These are phyloP conservation scores for Lyophyllum semitale DNA, from an alignment of 768 basidiomycete species.

Conservation along the genomic window DNA sequence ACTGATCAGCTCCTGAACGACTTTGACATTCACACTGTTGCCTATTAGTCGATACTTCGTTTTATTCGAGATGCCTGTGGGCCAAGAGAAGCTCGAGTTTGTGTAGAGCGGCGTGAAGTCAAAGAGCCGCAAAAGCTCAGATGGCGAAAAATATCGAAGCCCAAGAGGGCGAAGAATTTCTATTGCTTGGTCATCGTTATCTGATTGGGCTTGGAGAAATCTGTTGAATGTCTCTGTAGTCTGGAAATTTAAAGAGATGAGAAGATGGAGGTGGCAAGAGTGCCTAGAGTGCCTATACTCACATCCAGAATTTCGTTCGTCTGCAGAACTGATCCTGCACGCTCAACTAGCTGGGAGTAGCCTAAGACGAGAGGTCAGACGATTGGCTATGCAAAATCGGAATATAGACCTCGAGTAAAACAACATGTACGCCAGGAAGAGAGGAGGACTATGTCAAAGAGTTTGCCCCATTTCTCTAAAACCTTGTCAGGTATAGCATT, in stretches of 20 bases:
- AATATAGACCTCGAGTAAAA: conserved; percentile 70
- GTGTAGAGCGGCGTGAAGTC: conserved; percentile 43
- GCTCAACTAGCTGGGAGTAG: conserved; percentile 76
- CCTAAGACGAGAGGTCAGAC: conserved; percentile 37
- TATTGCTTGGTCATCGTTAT: conserved; percentile 44
- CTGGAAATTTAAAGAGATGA: conserved; percentile 34
- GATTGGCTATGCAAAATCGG: background rate
- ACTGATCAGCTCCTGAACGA: conserved; percentile 61
- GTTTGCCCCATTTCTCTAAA: conserved; percentile 71
- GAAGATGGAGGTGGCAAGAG: background rate
- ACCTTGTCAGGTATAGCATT: conserved; percentile 60
- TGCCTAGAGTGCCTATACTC: conserved; percentile 12
- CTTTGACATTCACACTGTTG: conserved; percentile 80
- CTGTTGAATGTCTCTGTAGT: conserved; percentile 58
- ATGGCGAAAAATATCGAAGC: conserved; percentile 76
- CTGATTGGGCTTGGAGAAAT: conserved; percentile 49
- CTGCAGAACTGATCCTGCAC: conserved; percentile 78
- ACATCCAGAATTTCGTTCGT: conserved; percentile 69
- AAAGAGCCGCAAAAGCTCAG: conserved; percentile 71
- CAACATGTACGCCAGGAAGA: conserved; percentile 68
- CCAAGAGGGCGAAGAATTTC: conserved; percentile 57
- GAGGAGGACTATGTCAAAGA: conserved; percentile 80
- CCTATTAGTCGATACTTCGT: conserved; percentile 78
- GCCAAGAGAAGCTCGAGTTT: conserved; percentile 57
- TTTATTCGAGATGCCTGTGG: conserved; percentile 57